Base-by-base conservation (phyloP, 108 stramenopile genomes). In the Nannochloropsis salina region DNA sequence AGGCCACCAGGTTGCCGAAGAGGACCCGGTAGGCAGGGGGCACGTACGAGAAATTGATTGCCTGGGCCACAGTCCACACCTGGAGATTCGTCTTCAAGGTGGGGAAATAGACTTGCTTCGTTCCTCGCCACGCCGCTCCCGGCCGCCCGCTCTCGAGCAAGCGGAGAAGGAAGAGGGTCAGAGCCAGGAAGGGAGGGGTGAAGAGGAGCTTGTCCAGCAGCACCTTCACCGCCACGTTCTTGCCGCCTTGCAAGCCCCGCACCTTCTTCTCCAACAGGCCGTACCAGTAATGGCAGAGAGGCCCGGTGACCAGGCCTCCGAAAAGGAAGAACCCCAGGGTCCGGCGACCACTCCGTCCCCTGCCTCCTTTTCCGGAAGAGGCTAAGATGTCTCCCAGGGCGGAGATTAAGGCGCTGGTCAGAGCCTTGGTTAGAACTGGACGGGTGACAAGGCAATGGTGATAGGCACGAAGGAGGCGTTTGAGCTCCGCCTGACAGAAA, bases 41-140 rank as follows among this genome's bases (percentile, higher is more conserved):
- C 2, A 45, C 44, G 31, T 51, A 44, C n/a, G 31, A 20, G 21
- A 84, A 84, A 47, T 84, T 84, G 74, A 84, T 80, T 0, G 84
- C 84, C 21, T 84, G 84, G 6, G 84, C 84, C 45, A 84, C 84
- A 15, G 84, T 84, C 84, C 84, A 84, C 6, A 84, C 84, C 41
- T 42, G 15, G 45, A 44, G 51, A 42, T 84, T 84, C 74, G 84
- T 84, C 45, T 9, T 41, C 21, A 84, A 42, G 2, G 84, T 47
- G n/a, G 41, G 45, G 18, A 42, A 44, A 9, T 51, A 84, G 44
- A 41, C 21, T 2, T 80, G 44, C 21, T 84, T 84, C 45, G 45
- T 42, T 8, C 40, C 41, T 6, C 21, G 45, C 61, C 44, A 41
- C 2, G 41, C 47, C 40, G 40, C 15, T 5, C 47, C 31, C 44